phyloP scores from a whole-genome alignment of 257 asterid species.

The Ocimum tenuiflorum region DNA sequence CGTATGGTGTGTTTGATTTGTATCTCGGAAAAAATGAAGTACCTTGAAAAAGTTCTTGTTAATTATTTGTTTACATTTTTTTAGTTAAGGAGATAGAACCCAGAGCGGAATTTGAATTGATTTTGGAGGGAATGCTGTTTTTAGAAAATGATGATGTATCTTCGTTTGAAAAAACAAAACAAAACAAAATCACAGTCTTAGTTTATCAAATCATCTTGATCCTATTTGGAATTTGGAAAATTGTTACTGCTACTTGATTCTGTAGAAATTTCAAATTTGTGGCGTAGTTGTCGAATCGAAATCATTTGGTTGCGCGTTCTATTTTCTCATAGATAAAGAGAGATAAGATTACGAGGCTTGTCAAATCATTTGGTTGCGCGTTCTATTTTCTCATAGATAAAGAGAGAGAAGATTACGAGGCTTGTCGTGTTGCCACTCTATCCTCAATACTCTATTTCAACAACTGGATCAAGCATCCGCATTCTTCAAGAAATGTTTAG shows the following conservation, averaged over 20 bases:
- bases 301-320: not conserved
- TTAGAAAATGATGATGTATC: no score
- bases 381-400: conserved; percentile 45
- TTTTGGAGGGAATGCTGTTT: no score
- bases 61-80: no score
- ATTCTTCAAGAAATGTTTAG: conserved; percentile 72
- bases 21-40: no score
- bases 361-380: conserved; percentile 3
- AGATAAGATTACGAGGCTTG: conserved; percentile 76
- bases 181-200: no score
- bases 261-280: not conserved
- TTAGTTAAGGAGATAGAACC: no score
- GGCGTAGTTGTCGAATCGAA: not conserved
- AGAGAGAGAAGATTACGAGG: conserved; percentile 70
- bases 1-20: no score
- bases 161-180: no score
- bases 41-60: no score
- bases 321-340: conserved; percentile 59
- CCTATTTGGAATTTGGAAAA: not conserved
- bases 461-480: conserved; percentile 94
- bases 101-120: no score
- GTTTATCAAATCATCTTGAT: not conserved
- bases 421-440: conserved; percentile 92
- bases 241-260: not conserved
- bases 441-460: conserved; percentile 94